Conservation (phyloP, 2,329 filamentous ascomycete species). For the Talaromyces sp. region DNA sequence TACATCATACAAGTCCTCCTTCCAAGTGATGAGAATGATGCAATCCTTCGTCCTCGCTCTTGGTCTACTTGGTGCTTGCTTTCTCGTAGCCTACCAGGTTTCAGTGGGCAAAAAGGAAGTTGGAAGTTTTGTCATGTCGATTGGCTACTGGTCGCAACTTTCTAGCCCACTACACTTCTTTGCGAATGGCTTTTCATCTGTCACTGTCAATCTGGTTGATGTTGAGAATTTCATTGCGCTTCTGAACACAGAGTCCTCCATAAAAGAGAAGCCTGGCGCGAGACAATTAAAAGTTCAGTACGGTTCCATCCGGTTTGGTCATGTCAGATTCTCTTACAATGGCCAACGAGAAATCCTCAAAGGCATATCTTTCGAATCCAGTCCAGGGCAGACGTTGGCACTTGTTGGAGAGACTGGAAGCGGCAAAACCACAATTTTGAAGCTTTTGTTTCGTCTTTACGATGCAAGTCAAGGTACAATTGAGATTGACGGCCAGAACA, state of each 20-base stretch:
- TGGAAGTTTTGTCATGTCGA: slow-evolving; percentile 59
- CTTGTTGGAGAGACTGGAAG: slow-evolving; percentile 90
- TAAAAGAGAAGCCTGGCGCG: slow-evolving; percentile 34
- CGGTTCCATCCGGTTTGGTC: slow-evolving; percentile 45
- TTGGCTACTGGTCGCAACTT: slow-evolving; percentile 58
- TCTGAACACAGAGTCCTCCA: slow-evolving; percentile 42
- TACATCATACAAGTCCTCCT: slow-evolving; percentile 29
- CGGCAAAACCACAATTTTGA: slow-evolving; percentile 91
- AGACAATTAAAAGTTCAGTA: slow-evolving; percentile 33
- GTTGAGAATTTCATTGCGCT: slow-evolving; percentile 51
- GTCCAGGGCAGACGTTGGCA: slow-evolving; percentile 67
- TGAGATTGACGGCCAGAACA: slow-evolving; percentile 75
- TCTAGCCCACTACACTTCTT: slow-evolving; percentile 46
- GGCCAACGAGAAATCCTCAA: slow-evolving; percentile 43
- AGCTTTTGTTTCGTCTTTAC: slow-evolving; percentile 90
- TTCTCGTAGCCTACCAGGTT: slow-evolving; percentile 52
- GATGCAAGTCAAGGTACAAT: slow-evolving; percentile 76
- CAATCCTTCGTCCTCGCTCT: slow-evolving; percentile 45
- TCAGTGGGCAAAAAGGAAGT: slow-evolving; percentile 45
- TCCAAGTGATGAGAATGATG: slow-evolving; percentile 30
- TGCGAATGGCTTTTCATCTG: slow-evolving; percentile 43
- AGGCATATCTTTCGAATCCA: slow-evolving; percentile 43
- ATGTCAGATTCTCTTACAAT: slow-evolving; percentile 51
- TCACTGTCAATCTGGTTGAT: slow-evolving; percentile 55
- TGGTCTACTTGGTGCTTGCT: slow-evolving; percentile 44